Evolutionary conservation across 495 filamentous ascomycete genomes (phyloP), one percentile per base, ranked within the genome.

Genomic region (Xylona heveae): DNA sequence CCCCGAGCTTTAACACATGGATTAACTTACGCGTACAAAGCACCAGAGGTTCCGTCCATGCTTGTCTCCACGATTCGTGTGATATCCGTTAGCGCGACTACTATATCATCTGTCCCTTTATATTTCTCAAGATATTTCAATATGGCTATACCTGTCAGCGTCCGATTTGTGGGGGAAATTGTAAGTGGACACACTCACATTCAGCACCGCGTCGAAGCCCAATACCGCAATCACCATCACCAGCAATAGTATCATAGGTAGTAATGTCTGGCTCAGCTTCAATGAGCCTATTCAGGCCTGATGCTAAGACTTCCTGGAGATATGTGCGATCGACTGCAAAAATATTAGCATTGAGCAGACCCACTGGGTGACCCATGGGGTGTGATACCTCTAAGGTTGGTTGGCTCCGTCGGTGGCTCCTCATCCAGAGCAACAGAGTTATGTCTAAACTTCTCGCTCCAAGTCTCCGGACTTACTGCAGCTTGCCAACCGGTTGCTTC

Each of bases 41-140:
- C 88, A 2, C 88, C 88, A 0, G 82, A 92, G 7, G 88, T 97
- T 30, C 88, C 88, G 46, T 93, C 88, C 88, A 97, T 97, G 25
- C 59, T 69, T 24, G 53, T 71, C 48, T 97, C 88, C n/a, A 95
- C 70, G 3, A 83, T 66, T 5, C 63, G 64, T n/a, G 77, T 74
- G 34, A 97, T 78, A 38, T 62, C 66, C 33, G 71, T 62, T 10
- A 95, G 55, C 17, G 81, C 72, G 19, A 70, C 45, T 5, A 82
- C 70, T 5, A 64, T 62, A 42, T 97, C 88, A 13, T 70, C 64
- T 0, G 61, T 62, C 1, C 73, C 47, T 15, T 64, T 54, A 2
- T 56, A 57, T 30, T 57, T 49, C 4, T 66, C 51, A 19, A 91
- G 50, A 42, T 81, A 59, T 14, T 61, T 61, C 7, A 83, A 54